A percentile compares a stretch with the other conserved stretches of the same genome.
These are phyloP conservation scores for Haplosporangium gracile DNA, from an alignment of 192 early-diverging fungal species.

Conservation along the genomic window DNA sequence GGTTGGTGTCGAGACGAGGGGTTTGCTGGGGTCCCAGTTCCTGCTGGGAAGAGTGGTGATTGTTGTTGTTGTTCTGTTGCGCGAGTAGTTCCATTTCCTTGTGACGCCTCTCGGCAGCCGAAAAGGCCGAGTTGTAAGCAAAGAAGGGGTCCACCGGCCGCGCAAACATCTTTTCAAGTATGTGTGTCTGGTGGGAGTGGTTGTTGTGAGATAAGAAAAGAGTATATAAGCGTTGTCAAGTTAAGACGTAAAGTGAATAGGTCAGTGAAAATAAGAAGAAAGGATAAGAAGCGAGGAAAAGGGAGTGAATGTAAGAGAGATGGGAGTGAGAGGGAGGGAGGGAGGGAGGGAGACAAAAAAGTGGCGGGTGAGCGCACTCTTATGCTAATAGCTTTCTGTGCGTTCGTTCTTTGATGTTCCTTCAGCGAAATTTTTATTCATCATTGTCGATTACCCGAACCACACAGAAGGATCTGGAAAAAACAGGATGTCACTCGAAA, in stretches of 20 bases:
- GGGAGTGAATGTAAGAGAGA: not conserved
- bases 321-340: not conserved
- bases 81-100: not conserved
- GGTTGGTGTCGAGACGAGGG: conserved; percentile 5
- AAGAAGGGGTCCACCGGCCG: conserved; percentile 8
- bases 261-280: not conserved
- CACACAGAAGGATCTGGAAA: too few species aligned
- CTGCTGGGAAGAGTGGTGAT: not conserved
- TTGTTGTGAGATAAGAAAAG: not conserved
- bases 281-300: not conserved
- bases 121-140: conserved; percentile 2
- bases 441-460: too few species aligned
- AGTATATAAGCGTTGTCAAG: not conserved
- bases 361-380: not conserved
- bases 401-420: too few species aligned
- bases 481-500: too few species aligned
- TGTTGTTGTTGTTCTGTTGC: not conserved
- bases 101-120: not conserved
- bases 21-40: conserved; percentile 3
- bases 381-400: too few species aligned
- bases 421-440: too few species aligned
- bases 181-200: not conserved
- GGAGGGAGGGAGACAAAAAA: not conserved
- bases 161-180: not conserved
- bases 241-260: not conserved